phyloP scores from a whole-genome alignment of 2,329 filamentous ascomycete species.

The Botrytis byssoidea region DNA sequence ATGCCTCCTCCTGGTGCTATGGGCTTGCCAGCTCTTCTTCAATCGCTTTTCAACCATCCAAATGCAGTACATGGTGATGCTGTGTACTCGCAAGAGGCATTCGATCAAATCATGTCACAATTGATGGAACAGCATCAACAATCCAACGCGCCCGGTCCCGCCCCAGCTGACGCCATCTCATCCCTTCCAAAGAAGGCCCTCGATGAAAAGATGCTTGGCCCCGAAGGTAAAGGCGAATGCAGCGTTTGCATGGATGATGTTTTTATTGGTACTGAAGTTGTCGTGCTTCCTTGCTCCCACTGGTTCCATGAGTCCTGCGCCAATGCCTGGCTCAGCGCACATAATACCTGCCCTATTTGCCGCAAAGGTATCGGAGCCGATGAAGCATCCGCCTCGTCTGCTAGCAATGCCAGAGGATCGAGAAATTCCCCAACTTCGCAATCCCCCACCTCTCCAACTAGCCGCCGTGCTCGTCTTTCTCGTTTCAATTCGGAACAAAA shows the following conservation, averaged over 20 bases:
- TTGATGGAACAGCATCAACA: slow-evolving; percentile 81
- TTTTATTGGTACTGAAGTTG: slow-evolving; percentile 68
- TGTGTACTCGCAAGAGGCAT: slow-evolving; percentile 85
- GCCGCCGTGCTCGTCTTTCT: slow-evolving; percentile 21
- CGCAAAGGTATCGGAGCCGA: slow-evolving; percentile 46
- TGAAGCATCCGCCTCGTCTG: slow-evolving; percentile 20
- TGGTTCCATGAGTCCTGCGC: slow-evolving; percentile 91
- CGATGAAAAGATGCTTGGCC: slow-evolving; percentile 65
- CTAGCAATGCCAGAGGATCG: slow-evolving; percentile 19
- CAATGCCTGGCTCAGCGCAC: slow-evolving; percentile 78
- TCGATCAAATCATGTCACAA: slow-evolving; percentile 83
- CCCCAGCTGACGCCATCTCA: slow-evolving; percentile 70
- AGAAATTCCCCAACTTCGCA: slow-evolving; percentile 14
- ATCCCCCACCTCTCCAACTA: slow-evolving; percentile 1
- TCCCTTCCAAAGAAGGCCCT: slow-evolving; percentile 70
- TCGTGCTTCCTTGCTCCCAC: slow-evolving; percentile 81
- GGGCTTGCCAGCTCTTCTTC: slow-evolving; percentile 54
- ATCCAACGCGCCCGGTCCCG: slow-evolving; percentile 79
- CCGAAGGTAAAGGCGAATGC: slow-evolving; percentile 72
- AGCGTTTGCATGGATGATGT: slow-evolving; percentile 94
- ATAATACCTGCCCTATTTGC: slow-evolving; percentile 89
- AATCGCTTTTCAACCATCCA: slow-evolving; percentile 51
- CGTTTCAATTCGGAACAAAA: slow-evolving; percentile 10
- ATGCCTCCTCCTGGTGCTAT: slow-evolving; percentile 41
- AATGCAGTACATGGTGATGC: slow-evolving; percentile 67